Percentiles rank a stretch among this genome's conserved stretches.
These are phyloP conservation scores for Breynia disticha DNA, from an alignment of 441 rosid species.

Conservation along the genomic window DNA sequence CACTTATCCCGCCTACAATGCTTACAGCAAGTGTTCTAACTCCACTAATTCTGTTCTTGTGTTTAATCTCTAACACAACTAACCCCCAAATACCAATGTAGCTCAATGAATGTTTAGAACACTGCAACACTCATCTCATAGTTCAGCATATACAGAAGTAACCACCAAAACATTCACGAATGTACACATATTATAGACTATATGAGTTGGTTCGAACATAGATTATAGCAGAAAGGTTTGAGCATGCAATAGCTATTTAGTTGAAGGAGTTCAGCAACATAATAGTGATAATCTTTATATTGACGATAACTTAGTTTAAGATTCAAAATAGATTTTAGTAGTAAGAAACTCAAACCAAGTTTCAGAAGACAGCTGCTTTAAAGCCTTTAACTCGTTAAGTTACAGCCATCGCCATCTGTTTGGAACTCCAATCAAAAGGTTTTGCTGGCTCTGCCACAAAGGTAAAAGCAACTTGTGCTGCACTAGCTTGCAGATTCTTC, in stretches of 20 bases:
- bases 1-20: no score
- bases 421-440: constrained; percentile 35
- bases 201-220: no score
- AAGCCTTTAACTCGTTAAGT: constrained; percentile 31
- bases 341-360: constrained; percentile 27
- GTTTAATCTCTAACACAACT: no score
- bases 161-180: no score
- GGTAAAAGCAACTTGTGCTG: constrained; percentile 24
- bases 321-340: constrained; percentile 17
- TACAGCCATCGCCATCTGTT: constrained; percentile 32
- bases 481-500: constrained; percentile 33
- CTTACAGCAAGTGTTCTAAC: no score
- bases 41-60: no score
- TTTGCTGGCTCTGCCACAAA: constrained; percentile 25
- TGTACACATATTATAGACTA: no score
- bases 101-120: no score
- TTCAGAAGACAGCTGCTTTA: constrained; percentile 29
- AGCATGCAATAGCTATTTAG: constrained; percentile 9
- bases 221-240: constrained; percentile 2
- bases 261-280: constrained; percentile 10
- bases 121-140: no score
- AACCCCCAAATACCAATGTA: no score
- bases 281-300: constrained; percentile 10
- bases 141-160: no score
- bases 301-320: constrained; percentile 19